A percentile compares a stretch with the other conserved stretches of the same genome.
phyloP scores from a whole-genome alignment of 2,329 filamentous ascomycete species.

The Elsinoe batatas region DNA sequence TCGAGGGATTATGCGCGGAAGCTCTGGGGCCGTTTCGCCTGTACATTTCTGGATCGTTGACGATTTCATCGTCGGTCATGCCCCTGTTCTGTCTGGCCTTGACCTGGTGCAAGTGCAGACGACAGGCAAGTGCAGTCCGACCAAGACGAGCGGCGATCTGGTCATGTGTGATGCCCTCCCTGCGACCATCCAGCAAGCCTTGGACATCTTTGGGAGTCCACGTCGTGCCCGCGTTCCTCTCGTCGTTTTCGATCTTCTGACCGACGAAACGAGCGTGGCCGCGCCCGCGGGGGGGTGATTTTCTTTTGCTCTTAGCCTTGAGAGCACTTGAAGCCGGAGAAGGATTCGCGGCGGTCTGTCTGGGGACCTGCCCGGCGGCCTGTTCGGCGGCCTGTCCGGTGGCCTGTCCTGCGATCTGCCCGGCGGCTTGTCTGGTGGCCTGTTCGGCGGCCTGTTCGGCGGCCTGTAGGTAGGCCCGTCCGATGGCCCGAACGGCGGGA shows the following conservation, averaged over 20 bases:
- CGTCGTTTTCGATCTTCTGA: neutral
- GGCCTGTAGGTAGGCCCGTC: too few relatives aligned
- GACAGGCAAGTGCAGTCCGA: neutral
- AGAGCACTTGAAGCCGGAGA: too few relatives aligned
- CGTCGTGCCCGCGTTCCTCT: neutral
- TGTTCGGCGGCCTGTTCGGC: too few relatives aligned
- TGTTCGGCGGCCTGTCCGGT: too few relatives aligned
- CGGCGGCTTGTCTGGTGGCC: too few relatives aligned
- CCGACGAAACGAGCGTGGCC: neutral
- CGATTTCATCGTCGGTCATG: neutral
- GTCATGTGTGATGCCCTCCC: neutral
- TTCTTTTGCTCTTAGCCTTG: too few relatives aligned
- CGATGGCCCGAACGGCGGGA: too few relatives aligned
- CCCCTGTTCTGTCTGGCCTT: neutral
- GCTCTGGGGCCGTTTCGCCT: too few relatives aligned
- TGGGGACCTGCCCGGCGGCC: too few relatives aligned
- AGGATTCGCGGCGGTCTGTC: too few relatives aligned
- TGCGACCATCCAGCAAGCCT: neutral
- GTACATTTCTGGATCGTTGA: neutral
- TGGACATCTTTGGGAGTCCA: neutral
- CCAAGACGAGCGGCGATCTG: neutral
- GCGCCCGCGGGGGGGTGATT: neutral
- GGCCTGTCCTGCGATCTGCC: too few relatives aligned
- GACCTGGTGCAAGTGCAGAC: neutral
- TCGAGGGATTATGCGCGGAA: too few relatives aligned